A percentile compares a stretch with the other conserved stretches of the same genome.
Conservation (phyloP, 768 basidiomycete species). For the Mycena epipterygia region DNA sequence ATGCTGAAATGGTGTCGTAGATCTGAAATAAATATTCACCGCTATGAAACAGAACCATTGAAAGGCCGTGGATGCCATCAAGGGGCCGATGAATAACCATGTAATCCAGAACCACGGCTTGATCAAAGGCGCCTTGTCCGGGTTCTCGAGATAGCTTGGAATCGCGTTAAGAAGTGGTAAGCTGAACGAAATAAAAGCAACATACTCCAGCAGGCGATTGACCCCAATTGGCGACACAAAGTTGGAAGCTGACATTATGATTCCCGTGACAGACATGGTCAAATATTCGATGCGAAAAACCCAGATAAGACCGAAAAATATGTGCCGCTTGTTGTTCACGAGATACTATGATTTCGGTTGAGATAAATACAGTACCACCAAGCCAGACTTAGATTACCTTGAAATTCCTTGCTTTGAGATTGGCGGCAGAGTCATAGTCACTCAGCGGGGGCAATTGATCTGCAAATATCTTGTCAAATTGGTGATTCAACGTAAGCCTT, state of each 20-base stretch:
- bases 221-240: slow-evolving; percentile 59
- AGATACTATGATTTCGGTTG: slow-evolving; percentile 13
- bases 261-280: slow-evolving; percentile 45
- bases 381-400: slow-evolving; percentile 46
- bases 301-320: slow-evolving; percentile 60
- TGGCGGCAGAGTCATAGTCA: slow-evolving; percentile 62
- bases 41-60: slow-evolving; percentile 70
- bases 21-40: slow-evolving; percentile 43
- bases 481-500: not conserved
- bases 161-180: not conserved
- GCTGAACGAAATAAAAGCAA: not conserved
- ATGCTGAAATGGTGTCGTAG: too few species aligned
- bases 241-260: slow-evolving; percentile 42
- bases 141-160: slow-evolving; percentile 69
- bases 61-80: slow-evolving; percentile 56
- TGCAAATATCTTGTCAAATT: not conserved
- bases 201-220: slow-evolving; percentile 56
- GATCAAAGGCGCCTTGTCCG: slow-evolving; percentile 61
- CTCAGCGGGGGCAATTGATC: slow-evolving; percentile 75
- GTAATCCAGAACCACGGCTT: slow-evolving; percentile 82
- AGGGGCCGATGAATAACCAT: slow-evolving; percentile 64
- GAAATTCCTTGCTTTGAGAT: slow-evolving; percentile 47
- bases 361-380: too few species aligned
- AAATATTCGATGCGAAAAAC: slow-evolving; percentile 46
- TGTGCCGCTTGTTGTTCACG: slow-evolving; percentile 31